These are phyloP conservation scores for Cladosporium colombiae DNA, from an alignment of 2,329 filamentous ascomycete genomes.

Conservation along the genomic window DNA sequence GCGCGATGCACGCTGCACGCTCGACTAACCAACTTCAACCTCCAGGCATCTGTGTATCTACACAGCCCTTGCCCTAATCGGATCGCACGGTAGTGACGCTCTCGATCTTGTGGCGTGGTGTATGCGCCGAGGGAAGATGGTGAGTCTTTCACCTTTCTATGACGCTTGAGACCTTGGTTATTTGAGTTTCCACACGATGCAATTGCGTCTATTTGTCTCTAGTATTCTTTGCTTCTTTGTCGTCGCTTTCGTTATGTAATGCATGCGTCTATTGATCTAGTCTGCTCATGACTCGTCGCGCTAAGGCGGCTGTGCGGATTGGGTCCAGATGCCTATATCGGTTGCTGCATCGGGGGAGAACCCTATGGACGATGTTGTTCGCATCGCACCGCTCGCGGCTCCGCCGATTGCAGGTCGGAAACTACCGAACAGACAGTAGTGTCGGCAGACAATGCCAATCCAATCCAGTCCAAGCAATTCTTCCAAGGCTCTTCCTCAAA, in stretches of 20 bases:
- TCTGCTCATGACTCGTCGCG: background rate
- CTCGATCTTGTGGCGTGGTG: background rate
- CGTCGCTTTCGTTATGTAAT: background rate
- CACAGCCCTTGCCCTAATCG: background rate
- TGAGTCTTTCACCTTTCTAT: background rate
- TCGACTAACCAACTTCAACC: background rate
- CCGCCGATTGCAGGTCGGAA: background rate
- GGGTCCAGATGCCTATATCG: background rate
- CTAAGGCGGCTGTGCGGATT: background rate
- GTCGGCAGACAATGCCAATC: background rate
- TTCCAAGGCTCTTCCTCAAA: background rate
- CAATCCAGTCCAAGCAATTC: background rate
- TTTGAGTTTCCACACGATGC: background rate
- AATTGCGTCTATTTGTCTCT: background rate
- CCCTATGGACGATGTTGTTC: background rate
- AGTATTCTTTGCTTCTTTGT: background rate
- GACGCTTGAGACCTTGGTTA: background rate
- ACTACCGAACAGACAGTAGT: background rate
- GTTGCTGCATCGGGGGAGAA: background rate
- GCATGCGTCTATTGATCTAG: slow-evolving; percentile 1
- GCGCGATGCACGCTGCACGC: background rate
- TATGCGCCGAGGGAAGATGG: background rate
- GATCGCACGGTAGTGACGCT: background rate
- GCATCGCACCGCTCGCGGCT: background rate
- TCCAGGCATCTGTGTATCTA: background rate